Conservation (phyloP, 345 rosid species). For the Pelargonium nanum region DNA sequence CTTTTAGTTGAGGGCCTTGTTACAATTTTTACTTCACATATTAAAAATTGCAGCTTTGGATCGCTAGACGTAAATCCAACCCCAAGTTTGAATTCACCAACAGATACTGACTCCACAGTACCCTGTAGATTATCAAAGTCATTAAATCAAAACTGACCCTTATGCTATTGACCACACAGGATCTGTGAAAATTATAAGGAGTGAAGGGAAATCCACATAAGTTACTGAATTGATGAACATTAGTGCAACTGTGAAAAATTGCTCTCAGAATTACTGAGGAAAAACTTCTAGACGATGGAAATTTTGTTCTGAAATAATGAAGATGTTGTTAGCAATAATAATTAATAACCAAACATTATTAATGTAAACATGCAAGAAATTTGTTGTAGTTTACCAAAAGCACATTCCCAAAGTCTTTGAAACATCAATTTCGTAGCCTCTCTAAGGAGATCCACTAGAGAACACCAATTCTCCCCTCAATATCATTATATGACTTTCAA, state of each 20-base stretch:
- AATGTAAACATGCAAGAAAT: not conserved
- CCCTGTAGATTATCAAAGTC: constrained; percentile 45
- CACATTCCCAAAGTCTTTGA: not conserved
- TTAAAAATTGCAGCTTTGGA: constrained; percentile 76
- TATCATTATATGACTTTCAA: not conserved
- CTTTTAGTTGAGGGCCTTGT: constrained; percentile 57
- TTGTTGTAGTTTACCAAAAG: not conserved
- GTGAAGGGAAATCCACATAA: not conserved
- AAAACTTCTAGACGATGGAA: too few relatives aligned
- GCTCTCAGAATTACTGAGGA: too few relatives aligned
- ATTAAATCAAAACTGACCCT: not conserved
- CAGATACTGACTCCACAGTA: constrained; percentile 74
- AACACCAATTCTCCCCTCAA: not conserved
- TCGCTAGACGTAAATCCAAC: constrained; percentile 80
- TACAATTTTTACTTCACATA: constrained; percentile 77
- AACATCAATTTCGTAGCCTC: not conserved
- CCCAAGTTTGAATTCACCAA: constrained; percentile 89
- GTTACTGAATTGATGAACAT: too few relatives aligned
- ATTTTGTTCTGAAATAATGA: not conserved
- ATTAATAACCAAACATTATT: not conserved
- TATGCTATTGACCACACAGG: not conserved
- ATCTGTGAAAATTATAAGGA: not conserved
- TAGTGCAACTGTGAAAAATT: not conserved
- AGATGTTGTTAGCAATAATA: not conserved
- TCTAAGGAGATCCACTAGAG: not conserved